Percentiles rank a stretch among this genome's conserved stretches.
phyloP scores from a whole-genome alignment of 148 eudicot species.

The Rhododendron ovatum region DNA sequence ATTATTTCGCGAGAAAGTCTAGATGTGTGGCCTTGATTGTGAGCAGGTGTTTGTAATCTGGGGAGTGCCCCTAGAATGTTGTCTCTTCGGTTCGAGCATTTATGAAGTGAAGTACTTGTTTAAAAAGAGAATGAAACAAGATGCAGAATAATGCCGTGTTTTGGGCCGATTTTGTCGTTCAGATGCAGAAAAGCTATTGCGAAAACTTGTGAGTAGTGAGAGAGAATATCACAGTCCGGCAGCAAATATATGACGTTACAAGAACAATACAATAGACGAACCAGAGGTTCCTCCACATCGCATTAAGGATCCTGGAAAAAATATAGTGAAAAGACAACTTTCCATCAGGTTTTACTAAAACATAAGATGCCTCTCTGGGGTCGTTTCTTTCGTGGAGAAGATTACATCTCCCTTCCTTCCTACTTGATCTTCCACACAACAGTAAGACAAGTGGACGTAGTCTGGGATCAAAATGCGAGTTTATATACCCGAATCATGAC shows the following conservation, averaged over 20 bases:
- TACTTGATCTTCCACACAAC: too few relatives aligned
- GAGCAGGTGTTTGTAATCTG: background rate
- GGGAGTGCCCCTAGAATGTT: background rate
- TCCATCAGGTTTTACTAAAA: background rate
- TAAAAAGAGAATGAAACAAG: background rate
- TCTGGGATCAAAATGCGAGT: background rate
- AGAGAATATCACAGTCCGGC: background rate
- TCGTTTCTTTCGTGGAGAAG: background rate
- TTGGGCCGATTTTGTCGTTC: background rate
- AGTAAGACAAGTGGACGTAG: background rate
- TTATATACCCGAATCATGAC: constrained; percentile 2
- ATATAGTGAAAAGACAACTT: background rate
- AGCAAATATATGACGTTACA: constrained; percentile 2
- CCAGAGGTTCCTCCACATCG: background rate
- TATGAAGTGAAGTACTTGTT: too few relatives aligned
- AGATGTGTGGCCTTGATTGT: background rate
- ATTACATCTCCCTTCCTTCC: too few relatives aligned
- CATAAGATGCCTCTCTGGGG: background rate
- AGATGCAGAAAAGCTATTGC: background rate
- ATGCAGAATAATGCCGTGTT: background rate
- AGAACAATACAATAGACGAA: background rate
- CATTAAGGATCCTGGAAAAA: constrained; percentile 2
- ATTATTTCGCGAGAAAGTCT: too few relatives aligned
- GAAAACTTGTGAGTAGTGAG: background rate
- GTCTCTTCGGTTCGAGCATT: background rate